Evolutionary conservation across 2,329 filamentous ascomycete species (phyloP).

Genomic region (Calonectria hawksworthii): DNA sequence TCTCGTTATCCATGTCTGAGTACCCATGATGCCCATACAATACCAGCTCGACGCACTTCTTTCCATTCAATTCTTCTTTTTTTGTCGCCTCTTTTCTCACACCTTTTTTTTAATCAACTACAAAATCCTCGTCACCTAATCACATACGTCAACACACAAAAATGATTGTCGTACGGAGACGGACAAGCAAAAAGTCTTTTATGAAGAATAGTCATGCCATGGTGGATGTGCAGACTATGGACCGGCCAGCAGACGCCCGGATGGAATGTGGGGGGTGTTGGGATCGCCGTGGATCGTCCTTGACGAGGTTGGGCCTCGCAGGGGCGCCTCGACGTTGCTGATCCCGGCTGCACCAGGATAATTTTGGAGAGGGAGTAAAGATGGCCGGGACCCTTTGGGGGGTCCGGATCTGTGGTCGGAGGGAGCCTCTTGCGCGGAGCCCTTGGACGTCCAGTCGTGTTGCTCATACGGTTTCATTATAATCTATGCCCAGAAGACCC

Average conservation of each 20-base stretch:
- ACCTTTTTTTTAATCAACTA: slow-evolving; percentile 57
- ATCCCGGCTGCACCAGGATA: slow-evolving; percentile 26
- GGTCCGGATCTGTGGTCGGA: slow-evolving; percentile 31
- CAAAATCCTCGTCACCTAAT: slow-evolving; percentile 55
- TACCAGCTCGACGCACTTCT: slow-evolving; percentile 69
- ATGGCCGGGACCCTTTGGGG: slow-evolving; percentile 36
- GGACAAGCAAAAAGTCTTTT: slow-evolving; percentile 52
- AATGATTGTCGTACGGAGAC: slow-evolving; percentile 50
- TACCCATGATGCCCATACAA: slow-evolving; percentile 72
- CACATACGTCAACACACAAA: slow-evolving; percentile 45
- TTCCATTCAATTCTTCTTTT: slow-evolving; percentile 61
- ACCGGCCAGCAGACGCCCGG: slow-evolving; percentile 40
- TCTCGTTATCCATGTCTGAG: slow-evolving; percentile 68
- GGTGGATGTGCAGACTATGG: slow-evolving; percentile 51
- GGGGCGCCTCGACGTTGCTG: slow-evolving; percentile 26
- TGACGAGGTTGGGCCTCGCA: slow-evolving; percentile 30
- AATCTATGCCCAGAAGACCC: slow-evolving; percentile 44
- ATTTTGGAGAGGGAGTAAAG: slow-evolving; percentile 37
- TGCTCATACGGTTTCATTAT: slow-evolving; percentile 47
- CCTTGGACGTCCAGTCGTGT: slow-evolving; percentile 39
- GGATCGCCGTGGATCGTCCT: slow-evolving; percentile 26
- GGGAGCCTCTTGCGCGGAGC: slow-evolving; percentile 28
- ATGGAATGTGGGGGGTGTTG: slow-evolving; percentile 29
- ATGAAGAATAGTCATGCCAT: slow-evolving; percentile 53
- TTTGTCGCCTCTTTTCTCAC: slow-evolving; percentile 53